Evolutionary conservation across 345 rosid species (phyloP).

Genomic region (Sonneratia alba): DNA sequence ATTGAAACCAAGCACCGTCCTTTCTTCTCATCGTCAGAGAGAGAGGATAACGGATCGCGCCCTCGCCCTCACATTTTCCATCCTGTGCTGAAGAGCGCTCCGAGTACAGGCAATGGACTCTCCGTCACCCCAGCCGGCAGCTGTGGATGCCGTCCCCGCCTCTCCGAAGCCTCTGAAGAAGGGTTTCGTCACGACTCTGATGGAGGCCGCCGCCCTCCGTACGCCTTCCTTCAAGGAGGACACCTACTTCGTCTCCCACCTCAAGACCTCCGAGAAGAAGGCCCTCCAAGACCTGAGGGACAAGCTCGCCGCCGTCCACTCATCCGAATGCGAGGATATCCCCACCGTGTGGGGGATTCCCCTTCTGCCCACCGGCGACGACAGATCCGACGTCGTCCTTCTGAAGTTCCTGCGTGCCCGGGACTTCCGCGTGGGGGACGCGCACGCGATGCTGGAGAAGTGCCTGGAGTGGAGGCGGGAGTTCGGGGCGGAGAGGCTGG

Average conservation of each 20-base stretch:
- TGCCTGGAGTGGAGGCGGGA: slow-evolving; percentile 76
- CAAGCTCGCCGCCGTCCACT: slow-evolving; percentile 37
- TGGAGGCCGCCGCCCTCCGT: slow-evolving; percentile 63
- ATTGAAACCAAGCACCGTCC: background rate
- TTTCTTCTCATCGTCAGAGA: background rate
- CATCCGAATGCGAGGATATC: slow-evolving; percentile 1
- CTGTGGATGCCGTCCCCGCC: background rate
- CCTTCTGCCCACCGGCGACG: slow-evolving; percentile 43
- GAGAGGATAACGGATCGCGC: background rate
- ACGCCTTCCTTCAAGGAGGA: slow-evolving; percentile 74
- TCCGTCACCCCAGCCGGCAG: background rate
- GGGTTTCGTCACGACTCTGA: slow-evolving; percentile 60
- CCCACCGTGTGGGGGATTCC: slow-evolving; percentile 75
- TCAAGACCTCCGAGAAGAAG: slow-evolving; percentile 67
- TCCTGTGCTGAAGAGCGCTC: background rate
- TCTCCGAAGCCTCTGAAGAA: slow-evolving; percentile 30
- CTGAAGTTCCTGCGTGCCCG: slow-evolving; percentile 84
- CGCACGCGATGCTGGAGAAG: slow-evolving; percentile 59
- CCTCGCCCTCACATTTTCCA: background rate
- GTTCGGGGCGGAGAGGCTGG: slow-evolving; percentile 56
- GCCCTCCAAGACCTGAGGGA: slow-evolving; percentile 63
- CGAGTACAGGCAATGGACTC: background rate
- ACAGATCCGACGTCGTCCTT: slow-evolving; percentile 69
- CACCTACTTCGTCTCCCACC: slow-evolving; percentile 59
- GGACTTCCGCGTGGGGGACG: slow-evolving; percentile 62